Percentiles rank a stretch among this genome's conserved stretches.
phyloP scores from a whole-genome alignment of 2,329 filamentous ascomycete genomes.

The Knufia fluminis region DNA sequence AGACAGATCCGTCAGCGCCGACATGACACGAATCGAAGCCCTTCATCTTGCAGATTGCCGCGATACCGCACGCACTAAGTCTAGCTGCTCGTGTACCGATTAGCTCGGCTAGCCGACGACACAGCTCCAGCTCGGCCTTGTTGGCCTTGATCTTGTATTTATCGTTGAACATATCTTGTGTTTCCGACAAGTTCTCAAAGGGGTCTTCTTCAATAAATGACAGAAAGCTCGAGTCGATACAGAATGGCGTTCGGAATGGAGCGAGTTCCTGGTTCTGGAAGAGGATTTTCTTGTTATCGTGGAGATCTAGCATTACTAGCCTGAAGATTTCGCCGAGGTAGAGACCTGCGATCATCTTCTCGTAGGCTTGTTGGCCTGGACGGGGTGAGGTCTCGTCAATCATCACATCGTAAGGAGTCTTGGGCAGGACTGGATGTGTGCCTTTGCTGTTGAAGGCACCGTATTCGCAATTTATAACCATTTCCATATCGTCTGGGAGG shows the following conservation, averaged over 20 bases:
- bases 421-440: slow-evolving; percentile 66
- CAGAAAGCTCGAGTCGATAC: slow-evolving; percentile 85
- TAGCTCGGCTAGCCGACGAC: slow-evolving; percentile 80
- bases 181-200: slow-evolving; percentile 90
- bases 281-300: slow-evolving; percentile 68
- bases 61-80: slow-evolving; percentile 86
- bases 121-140: slow-evolving; percentile 74
- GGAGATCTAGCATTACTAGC: slow-evolving; percentile 71
- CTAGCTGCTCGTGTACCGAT: slow-evolving; percentile 92
- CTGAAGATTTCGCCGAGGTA: slow-evolving; percentile 95
- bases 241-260: slow-evolving; percentile 75
- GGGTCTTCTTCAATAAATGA: slow-evolving; percentile 91
- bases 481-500: slow-evolving; percentile 69
- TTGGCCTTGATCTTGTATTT: slow-evolving; percentile 64
- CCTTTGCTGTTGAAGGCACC: slow-evolving; percentile 87
- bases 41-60: slow-evolving; percentile 96
- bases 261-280: slow-evolving; percentile 77
- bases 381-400: slow-evolving; percentile 88
- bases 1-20: slow-evolving; percentile 91
- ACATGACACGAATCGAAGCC: slow-evolving; percentile 79
- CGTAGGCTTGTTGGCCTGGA: slow-evolving; percentile 87
- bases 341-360: slow-evolving; percentile 95
- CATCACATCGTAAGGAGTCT: slow-evolving; percentile 73
- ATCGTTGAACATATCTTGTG: slow-evolving; percentile 67
- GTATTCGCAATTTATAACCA: slow-evolving; percentile 97